A percentile compares a stretch with the other conserved stretches of the same genome.
Conservation (phyloP, 2,329 filamentous ascomycete species). For the Colletotrichum lentis region DNA sequence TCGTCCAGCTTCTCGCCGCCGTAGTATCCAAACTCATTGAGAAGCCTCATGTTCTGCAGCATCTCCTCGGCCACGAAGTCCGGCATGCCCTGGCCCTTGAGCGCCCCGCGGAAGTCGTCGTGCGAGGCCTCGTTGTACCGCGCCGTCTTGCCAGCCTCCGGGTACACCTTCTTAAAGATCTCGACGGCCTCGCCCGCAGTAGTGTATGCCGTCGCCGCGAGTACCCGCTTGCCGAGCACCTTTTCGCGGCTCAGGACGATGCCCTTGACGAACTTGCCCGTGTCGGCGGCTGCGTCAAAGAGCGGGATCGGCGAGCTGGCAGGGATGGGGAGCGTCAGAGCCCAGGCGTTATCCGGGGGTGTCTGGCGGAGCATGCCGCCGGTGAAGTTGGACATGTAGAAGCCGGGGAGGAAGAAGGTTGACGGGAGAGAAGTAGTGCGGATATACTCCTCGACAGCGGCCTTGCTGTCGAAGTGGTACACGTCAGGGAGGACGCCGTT, state of each 20-base stretch:
- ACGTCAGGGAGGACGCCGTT: constrained; percentile 53
- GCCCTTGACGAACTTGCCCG: constrained; percentile 51
- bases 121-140: constrained; percentile 44
- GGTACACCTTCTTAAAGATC: constrained; percentile 45
- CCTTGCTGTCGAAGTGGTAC: constrained; percentile 66
- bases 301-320: constrained; percentile 46
- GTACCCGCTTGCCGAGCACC: constrained; percentile 47
- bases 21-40: constrained; percentile 55
- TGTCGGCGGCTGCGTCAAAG: constrained; percentile 50
- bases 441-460: constrained; percentile 63
- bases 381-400: constrained; percentile 62
- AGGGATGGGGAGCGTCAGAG: constrained; percentile 46
- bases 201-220: constrained; percentile 50
- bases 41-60: constrained; percentile 53
- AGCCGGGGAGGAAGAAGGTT: constrained; percentile 61
- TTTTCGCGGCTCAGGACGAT: constrained; percentile 41
- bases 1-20: constrained; percentile 46
- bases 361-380: constrained; percentile 43
- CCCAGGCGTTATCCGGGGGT: constrained; percentile 46
- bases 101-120: constrained; percentile 49
- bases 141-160: constrained; percentile 48
- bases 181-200: constrained; percentile 45
- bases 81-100: constrained; percentile 41
- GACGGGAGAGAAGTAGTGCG: constrained; percentile 55
- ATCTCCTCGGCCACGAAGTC: constrained; percentile 48